Evolutionary conservation across 495 filamentous ascomycete genomes (phyloP), one percentile per base, ranked within the genome.

Genomic region (Mytilinidion resinicola): DNA sequence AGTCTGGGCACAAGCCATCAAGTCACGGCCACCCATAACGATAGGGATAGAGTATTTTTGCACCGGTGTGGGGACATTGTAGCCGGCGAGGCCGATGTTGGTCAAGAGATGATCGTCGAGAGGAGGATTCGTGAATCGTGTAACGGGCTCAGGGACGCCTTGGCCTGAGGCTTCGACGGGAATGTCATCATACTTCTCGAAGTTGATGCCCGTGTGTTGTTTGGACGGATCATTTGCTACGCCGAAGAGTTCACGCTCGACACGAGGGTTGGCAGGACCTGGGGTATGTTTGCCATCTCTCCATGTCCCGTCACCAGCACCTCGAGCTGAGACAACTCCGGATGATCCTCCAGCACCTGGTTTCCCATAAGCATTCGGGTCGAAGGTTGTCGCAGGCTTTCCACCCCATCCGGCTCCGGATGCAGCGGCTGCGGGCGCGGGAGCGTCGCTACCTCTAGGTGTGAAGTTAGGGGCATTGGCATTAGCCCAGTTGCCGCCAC

Each of bases 1-100:
- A 63, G 93, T 98, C 77, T 98, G 93, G 61, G 93, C 93, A 77
- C 93, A 97, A 72, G 93, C 95, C 93, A 98, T 96, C 64, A 98
- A 77, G 75, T 98, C 93, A 73, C 93, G 89, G 56, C 93, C 93
- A 64, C 82, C 82, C 87, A 96, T 95, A 61, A 97, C 92, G 69
- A 96, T 96, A 53, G 92, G 92, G 57, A 97, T 93, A 14, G 91
- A 96, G 77, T 96, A 96, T 73, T 96, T 96, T 74, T 97, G 92
- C 41, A 97, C 93, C 9, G 92, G 92, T 3, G 92, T 97, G 20
- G 93, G 93, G 51, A 88, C 85, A 65, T 90, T 90, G 81, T 98
- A 98, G 67, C 85, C 87, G 49, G 93, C 90, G 36, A 96, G 79
- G 62, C 86, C 85, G 69, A 98, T 96, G 82, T 97, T 98, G 67